Base-by-base conservation (phyloP, 352 stramenopile species). In the Phytopythium ostracodes region DNA sequence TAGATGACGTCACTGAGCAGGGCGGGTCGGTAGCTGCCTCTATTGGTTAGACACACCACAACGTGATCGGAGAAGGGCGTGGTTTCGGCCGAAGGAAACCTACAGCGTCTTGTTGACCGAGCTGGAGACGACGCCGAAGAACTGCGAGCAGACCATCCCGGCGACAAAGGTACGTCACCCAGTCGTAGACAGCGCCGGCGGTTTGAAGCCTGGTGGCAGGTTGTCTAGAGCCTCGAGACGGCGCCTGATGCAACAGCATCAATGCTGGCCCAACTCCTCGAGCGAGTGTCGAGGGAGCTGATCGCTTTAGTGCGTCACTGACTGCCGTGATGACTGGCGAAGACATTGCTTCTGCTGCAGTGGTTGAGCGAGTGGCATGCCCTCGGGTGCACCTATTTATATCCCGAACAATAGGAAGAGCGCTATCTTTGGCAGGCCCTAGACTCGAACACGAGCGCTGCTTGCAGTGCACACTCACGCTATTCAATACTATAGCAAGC, bases 131-230 rank as follows among this genome's bases (percentile, higher is more conserved):
- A 62, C 47, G 2, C 44, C 56, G 38, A 52, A 31, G 6, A 62
- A 35, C 38, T 62, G 57, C 33, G 57, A 62, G 46, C 4, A 27
- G n/a, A 62, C 31, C 54, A 59, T 46, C n/a, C 17, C 18, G 4
- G 35, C 24, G 18, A 59, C 29, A 27, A 59, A 59, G 22, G 7
- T 36, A 51, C 1, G 33, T 50, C 7, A 35, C 2, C 54, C 54
- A 59, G n/a, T 50, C 54, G 18, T 59, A 51, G 35, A 40, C 20
- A 5, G 54, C 36, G 12, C 54, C 33, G 2, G 38, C 54, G 35
- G 51, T 1, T 38, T 59, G 33, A 10, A 47, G 25, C 14, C 12
- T 40, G 22, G 24, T 49, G 3, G 49, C 11, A 1, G 25, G 49
- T 8, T 55, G 49, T 24, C 49, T 25, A 24, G 0, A 27, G 8